Evolutionary conservation across 305 asterid species (phyloP), one percentile per base, ranked within the genome.

Genomic region (Fraxinus nigra): DNA sequence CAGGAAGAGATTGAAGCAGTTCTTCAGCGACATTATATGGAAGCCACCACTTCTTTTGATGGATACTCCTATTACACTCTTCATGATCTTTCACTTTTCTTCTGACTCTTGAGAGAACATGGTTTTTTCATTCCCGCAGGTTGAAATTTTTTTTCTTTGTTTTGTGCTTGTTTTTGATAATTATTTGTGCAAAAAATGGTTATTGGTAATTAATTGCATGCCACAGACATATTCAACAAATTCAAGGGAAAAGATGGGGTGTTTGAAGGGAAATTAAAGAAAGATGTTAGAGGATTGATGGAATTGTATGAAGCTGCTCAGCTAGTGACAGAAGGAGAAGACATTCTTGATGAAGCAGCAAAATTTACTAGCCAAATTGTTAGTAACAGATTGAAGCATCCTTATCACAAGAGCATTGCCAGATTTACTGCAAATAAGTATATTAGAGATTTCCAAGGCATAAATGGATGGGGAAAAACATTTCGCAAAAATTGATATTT

Each of bases 291-390:
- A 65, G 87, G 87, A 35, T 56, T 87, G 83, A 78, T 82, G 79
- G 88, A 34, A 75, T 13, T 90, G 46, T 90, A 85, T 85, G 92
- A 90, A 80, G 93, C 92, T 4, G 38, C 92, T 0, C 92, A 87
- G 28, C 78, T 88, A 24, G 78, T 87, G 6, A 24, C 87, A 6
- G 85, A 86, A 73, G 93, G 88, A 76, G 92, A 90, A 81, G 9
- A 78, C 35, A 40, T 87, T 34, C 86, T 90, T 38, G 89, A 88
- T 20, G 87, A 85, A 75, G 81, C 91, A 61, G 86, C 70, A 72
- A 74, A 80, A 2, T 87, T 88, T 33, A 84, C 86, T 77, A 51
- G 77, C 69, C 48, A 76, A 4, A 9, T 59, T 35, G 72, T 87
- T n/a, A 40, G 37, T 13, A 69, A 80, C 73, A 86, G 35, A 20